Evolutionary conservation across 371 early-diverging fungal genomes (phyloP).

Genomic region (Zopfochytrium polystomum): DNA sequence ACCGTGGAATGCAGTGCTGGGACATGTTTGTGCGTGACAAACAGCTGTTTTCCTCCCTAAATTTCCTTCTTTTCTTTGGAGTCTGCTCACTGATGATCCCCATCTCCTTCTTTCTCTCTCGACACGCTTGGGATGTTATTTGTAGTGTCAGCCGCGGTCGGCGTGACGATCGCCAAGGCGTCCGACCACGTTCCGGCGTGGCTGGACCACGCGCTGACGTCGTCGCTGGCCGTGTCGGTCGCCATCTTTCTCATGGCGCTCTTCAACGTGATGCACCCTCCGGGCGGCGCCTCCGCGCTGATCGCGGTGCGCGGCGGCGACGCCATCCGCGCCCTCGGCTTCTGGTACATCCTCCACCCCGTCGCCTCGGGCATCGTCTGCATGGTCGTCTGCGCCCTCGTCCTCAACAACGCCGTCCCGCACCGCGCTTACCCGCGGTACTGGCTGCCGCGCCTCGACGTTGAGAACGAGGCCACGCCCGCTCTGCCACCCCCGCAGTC

Average conservation of each 20-base stretch:
- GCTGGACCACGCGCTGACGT: constrained; percentile 52
- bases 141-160: constrained; percentile 60
- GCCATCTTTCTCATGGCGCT: constrained; percentile 64
- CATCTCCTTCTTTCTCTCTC: too few species aligned
- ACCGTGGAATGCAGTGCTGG: constrained; percentile 63
- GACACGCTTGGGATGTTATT: too few species aligned
- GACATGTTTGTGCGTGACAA: too few species aligned
- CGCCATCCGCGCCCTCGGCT: constrained; percentile 51
- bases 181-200: constrained; percentile 44
- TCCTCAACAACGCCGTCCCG: constrained; percentile 63
- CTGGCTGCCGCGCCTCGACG: too few species aligned
- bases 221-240: constrained; percentile 67
- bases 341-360: constrained; percentile 60
- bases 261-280: constrained; percentile 70
- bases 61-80: too few species aligned
- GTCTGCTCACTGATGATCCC: too few species aligned
- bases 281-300: constrained; percentile 70
- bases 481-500: too few species aligned
- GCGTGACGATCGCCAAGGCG: constrained; percentile 61
- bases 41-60: too few species aligned
- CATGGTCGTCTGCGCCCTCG: constrained; percentile 58
- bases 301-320: constrained; percentile 55
- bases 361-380: constrained; percentile 52
- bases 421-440: constrained; percentile 60
- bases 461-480: too few species aligned